A percentile compares a stretch with the other conserved stretches of the same genome.
Conservation (phyloP, 2,329 filamentous ascomycete species). For the Colletotrichum spaethianum region DNA sequence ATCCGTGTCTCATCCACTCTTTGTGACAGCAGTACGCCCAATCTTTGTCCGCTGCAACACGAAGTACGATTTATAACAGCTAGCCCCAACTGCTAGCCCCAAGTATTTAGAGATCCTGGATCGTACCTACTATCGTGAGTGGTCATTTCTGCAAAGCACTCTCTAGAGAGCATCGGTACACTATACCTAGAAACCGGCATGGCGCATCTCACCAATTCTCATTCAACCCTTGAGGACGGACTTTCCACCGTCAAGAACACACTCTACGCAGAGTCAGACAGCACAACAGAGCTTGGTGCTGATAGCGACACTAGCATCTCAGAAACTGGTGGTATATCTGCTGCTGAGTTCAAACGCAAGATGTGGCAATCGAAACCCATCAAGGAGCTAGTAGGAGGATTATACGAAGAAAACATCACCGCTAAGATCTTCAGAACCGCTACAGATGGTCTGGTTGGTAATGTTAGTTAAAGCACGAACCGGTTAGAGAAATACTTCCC, state of each 20-base stretch:
- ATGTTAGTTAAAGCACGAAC: slow-evolving; percentile 25
- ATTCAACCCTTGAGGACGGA: not conserved
- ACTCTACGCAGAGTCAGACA: slow-evolving; percentile 21
- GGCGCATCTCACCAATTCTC: not conserved
- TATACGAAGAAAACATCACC: slow-evolving; percentile 42
- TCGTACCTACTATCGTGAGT: slow-evolving; percentile 5
- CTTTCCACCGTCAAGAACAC: not conserved
- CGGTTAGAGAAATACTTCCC: not conserved
- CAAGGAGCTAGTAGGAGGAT: slow-evolving; percentile 20
- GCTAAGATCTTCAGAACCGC: slow-evolving; percentile 44
- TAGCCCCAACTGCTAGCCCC: not conserved
- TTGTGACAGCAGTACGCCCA: not conserved
- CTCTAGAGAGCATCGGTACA: not conserved
- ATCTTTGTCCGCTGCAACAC: not conserved
- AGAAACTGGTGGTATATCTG: not conserved
- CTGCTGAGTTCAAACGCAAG: not conserved
- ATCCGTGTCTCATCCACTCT: not conserved
- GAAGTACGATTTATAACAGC: slow-evolving; percentile 13
- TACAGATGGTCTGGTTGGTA: slow-evolving; percentile 25
- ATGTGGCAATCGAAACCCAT: slow-evolving; percentile 15
- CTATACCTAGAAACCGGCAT: not conserved
- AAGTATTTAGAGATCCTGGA: not conserved
- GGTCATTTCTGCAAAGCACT: not conserved
- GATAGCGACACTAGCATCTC: slow-evolving; percentile 37
- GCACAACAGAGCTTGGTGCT: slow-evolving; percentile 22